A percentile compares a stretch with the other conserved stretches of the same genome.
phyloP scores from a whole-genome alignment of 2,329 filamentous ascomycete genomes.

The Nigrospora osmanthi region DNA sequence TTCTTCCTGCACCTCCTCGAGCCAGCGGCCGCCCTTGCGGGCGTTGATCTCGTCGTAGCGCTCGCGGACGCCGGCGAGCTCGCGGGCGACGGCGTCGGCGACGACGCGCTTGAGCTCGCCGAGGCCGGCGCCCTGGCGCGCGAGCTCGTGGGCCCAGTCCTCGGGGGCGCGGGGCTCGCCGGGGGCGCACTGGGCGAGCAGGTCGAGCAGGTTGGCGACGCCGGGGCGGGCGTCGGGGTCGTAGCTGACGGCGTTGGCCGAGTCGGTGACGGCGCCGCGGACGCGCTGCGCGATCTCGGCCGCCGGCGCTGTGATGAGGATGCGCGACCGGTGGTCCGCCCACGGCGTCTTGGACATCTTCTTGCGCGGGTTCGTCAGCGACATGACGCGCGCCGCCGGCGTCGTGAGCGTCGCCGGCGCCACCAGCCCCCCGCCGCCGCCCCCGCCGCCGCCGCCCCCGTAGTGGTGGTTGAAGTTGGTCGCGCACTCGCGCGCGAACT shows the following conservation, averaged over 20 bases:
- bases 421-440: too few species aligned
- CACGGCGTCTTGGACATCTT: constrained; percentile 94
- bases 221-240: constrained; percentile 65
- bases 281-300: constrained; percentile 63
- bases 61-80: constrained; percentile 40
- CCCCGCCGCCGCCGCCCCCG: too few species aligned
- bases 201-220: constrained; percentile 77
- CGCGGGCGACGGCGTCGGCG: constrained; percentile 45
- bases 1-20: constrained; percentile 46
- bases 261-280: constrained; percentile 70
- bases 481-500: constrained; percentile 82
- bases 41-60: constrained; percentile 38
- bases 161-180: constrained; percentile 12
- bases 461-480: constrained; percentile 79
- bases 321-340: constrained; percentile 61
- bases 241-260: constrained; percentile 57
- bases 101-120: constrained; percentile 57
- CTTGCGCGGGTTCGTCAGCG: constrained; percentile 62
- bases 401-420: constrained; percentile 65
- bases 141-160: constrained; percentile 21
- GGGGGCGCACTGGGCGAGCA: constrained; percentile 60
- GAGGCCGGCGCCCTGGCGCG: constrained; percentile 33
- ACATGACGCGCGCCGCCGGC: constrained; percentile 84
- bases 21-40: constrained; percentile 35
- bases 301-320: constrained; percentile 69